Evolutionary conservation across 2,329 filamentous ascomycete species (phyloP).

Genomic region (Polychaeton citri): DNA sequence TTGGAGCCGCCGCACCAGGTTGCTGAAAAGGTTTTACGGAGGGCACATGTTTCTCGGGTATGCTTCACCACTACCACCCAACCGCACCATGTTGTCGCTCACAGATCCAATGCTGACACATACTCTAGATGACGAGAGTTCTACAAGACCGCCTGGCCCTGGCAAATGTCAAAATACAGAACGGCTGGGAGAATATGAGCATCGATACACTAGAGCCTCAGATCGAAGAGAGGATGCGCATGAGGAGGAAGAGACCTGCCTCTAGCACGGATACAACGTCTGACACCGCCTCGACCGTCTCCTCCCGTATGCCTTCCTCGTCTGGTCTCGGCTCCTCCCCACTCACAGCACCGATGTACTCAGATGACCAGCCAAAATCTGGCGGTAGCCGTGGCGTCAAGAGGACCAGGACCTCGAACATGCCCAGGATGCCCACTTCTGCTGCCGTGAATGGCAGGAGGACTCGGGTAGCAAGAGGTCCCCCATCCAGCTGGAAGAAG

Average conservation of each 20-base stretch:
- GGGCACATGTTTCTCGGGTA: slow-evolving; percentile 27
- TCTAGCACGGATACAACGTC: slow-evolving; percentile 62
- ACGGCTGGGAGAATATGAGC: slow-evolving; percentile 85
- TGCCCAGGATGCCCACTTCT: slow-evolving; percentile 12
- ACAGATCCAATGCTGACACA: slow-evolving; percentile 13
- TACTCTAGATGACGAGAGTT: slow-evolving; percentile 68
- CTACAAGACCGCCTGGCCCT: slow-evolving; percentile 88
- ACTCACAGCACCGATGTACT: slow-evolving; percentile 70
- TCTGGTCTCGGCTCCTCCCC: slow-evolving; percentile 69
- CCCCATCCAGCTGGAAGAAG: slow-evolving; percentile 55
- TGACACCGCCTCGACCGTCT: slow-evolving; percentile 74
- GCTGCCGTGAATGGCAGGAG: slow-evolving; percentile 18
- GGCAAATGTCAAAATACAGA: slow-evolving; percentile 93
- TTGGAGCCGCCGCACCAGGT: slow-evolving; percentile 20
- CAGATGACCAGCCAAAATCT: slow-evolving; percentile 49
- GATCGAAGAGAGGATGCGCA: slow-evolving; percentile 56
- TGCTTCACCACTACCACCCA: slow-evolving; percentile 3
- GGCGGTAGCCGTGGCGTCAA: slow-evolving; percentile 39
- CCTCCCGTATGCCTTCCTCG: slow-evolving; percentile 58
- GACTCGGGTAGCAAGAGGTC: slow-evolving; percentile 15
- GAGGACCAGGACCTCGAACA: slow-evolving; percentile 12
- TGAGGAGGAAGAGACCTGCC: slow-evolving; percentile 52
- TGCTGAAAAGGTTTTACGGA: slow-evolving; percentile 22
- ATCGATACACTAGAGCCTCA: slow-evolving; percentile 77
- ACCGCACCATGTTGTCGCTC: slow-evolving; percentile 1